Conservation (phyloP, 164 flowering plant genomes). For the Vitis amurensis region DNA sequence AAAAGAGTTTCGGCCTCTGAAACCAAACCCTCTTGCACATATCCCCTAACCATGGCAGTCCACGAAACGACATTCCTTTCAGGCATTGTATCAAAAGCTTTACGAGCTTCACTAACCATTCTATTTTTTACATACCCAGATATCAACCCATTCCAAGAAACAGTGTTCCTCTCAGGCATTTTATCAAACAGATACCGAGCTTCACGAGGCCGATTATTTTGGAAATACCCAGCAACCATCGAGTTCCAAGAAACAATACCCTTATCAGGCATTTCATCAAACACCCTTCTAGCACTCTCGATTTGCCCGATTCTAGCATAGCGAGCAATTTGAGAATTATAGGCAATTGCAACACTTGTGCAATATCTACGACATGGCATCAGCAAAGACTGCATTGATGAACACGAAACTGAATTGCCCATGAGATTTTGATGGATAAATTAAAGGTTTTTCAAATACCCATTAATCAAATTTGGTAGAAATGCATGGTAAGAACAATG, state of each 20-base stretch:
- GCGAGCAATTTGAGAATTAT: constrained; percentile 36
- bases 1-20: constrained; percentile 60
- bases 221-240: constrained; percentile 58
- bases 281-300: constrained; percentile 51
- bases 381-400: constrained; percentile 14
- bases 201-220: constrained; percentile 43
- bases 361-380: constrained; percentile 26
- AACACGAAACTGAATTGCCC: not conserved
- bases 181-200: constrained; percentile 49
- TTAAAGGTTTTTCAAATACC: too few relatives aligned
- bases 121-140: constrained; percentile 63
- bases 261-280: constrained; percentile 49
- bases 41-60: constrained; percentile 78
- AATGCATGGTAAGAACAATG: too few relatives aligned
- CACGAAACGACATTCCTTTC: constrained; percentile 70
- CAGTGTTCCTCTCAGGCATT: constrained; percentile 61
- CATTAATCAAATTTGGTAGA: too few relatives aligned
- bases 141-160: constrained; percentile 71
- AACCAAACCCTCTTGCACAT: constrained; percentile 54
- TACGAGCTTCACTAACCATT: constrained; percentile 56
- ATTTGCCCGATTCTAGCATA: constrained; percentile 55
- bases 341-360: constrained; percentile 17
- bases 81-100: constrained; percentile 58
- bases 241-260: constrained; percentile 62
- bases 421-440: not conserved